Conservation (phyloP, 306 rosid genomes). For the Glycine latifolia region DNA sequence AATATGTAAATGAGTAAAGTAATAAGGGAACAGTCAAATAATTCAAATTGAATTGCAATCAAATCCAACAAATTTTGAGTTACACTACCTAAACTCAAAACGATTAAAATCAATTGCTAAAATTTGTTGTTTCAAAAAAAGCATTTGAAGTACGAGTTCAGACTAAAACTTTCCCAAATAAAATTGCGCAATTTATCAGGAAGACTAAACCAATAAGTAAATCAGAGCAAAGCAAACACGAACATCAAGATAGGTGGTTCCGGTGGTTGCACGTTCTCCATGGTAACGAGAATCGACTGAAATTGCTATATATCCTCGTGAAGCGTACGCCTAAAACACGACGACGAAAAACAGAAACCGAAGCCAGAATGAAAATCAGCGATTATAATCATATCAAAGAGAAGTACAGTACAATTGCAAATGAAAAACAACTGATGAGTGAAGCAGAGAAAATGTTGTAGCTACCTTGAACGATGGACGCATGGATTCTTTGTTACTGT, state of each 20-base stretch:
- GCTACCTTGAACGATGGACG: constrained; percentile 85
- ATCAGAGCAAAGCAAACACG: constrained; percentile 43
- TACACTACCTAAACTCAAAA: not conserved
- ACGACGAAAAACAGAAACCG: not conserved
- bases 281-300: constrained; percentile 94
- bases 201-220: not conserved
- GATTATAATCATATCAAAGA: not conserved
- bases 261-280: constrained; percentile 85
- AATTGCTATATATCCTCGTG: constrained; percentile 81
- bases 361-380: constrained; percentile 12
- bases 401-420: not conserved
- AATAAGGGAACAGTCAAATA: not conserved
- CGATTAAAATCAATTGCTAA: not conserved
- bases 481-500: constrained; percentile 71
- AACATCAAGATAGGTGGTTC: constrained; percentile 70
- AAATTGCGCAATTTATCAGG: constrained; percentile 6
- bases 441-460: constrained; percentile 5
- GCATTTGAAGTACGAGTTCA: not conserved
- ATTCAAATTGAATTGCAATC: too few relatives aligned
- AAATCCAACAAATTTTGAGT: constrained; percentile 9
- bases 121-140: too few relatives aligned
- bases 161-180: not conserved
- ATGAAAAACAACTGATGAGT: not conserved
- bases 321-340: constrained; percentile 77
- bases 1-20: not conserved